Conservation (phyloP, 2,329 filamentous ascomycete species). For the Cadophora malorum region DNA sequence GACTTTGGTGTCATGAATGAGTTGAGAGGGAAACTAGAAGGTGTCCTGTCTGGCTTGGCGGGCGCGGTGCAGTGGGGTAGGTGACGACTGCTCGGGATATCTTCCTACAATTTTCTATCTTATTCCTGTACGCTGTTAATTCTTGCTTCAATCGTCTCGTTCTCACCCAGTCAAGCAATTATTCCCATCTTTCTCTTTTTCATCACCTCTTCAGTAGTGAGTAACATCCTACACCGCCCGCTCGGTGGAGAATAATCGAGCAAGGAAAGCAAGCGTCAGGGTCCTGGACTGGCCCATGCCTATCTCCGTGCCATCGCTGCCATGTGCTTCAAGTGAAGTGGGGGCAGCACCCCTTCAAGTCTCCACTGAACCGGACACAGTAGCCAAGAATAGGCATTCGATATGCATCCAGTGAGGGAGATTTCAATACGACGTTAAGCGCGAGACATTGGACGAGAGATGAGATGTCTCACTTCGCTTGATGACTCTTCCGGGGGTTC, state of each 20-base stretch:
- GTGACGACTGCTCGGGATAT: neutral
- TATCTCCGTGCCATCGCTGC: too few species aligned
- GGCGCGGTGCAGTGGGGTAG: neutral
- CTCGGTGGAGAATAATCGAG: too few species aligned
- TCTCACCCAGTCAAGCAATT: neutral
- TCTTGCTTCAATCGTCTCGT: neutral
- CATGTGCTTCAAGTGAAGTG: neutral
- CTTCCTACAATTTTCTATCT: neutral
- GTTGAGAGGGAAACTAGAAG: neutral
- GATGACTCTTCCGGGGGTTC: neutral
- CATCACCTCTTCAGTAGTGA: neutral
- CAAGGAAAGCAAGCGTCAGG: too few species aligned
- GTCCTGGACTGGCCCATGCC: too few species aligned
- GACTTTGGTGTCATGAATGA: neutral
- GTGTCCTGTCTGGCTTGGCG: too few species aligned
- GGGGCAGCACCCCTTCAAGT: neutral
- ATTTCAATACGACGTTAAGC: neutral
- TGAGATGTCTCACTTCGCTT: slow-evolving; percentile 6
- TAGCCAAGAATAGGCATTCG: neutral
- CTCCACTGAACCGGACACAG: neutral
- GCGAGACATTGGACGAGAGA: slow-evolving; percentile 9
- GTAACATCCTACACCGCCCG: too few species aligned
- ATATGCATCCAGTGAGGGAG: neutral
- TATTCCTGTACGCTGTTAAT: neutral
- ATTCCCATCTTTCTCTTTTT: neutral